Base-by-base conservation (phyloP, 139 green algal species). In the Chlamydomonas sp. region DNA sequence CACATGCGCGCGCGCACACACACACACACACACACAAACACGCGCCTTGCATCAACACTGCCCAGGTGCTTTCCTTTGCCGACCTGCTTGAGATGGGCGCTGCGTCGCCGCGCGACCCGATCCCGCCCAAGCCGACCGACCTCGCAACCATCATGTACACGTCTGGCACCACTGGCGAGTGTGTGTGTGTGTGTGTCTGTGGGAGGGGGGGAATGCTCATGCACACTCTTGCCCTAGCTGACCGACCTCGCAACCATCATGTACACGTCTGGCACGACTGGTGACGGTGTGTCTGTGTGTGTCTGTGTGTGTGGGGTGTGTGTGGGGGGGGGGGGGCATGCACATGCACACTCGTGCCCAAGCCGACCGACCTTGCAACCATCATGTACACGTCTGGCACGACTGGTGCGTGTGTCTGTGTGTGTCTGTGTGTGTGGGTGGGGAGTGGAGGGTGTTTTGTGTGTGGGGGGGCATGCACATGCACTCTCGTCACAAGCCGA, bases 111-210 rank as follows among this genome's bases (percentile, higher is more conserved):
- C 75, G 58, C 0, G 62, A 69, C 31, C 71, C 79, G 24, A 69
- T 85, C 30, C 81, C 81, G 20, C 88, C 91, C n/a, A 81, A 75
- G 67, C 60, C 85, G 0, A 74, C 90, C 30, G 90, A 95, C 81
- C 73, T 94, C n/a, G 93, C 84, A 81, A 97, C 91, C 66, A 95
- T 97, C 79, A 96, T 96, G 90, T 94, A 96, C 84, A 97, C 91
- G 8, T 84, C 64, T n/a, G 91, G 81, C 57, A 87, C 78, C 37
- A 87, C 81, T 54, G 78, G 76, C n/a, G n/a, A n/a, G n/a, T n/a
- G n/a, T n/a, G n/a, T 73, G 57, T 0, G 59, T 28, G 66, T 37
- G 20, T 3, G 66, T 61, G 37, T 28, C 0, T 33, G 29, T 65
- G 33, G 30, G 39, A 24, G 38, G 24, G 47, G 3, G 29, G 5